These are phyloP conservation scores for Suhomyces chickasaworum DNA, from an alignment of 1,139 yeast species.

Conservation along the genomic window DNA sequence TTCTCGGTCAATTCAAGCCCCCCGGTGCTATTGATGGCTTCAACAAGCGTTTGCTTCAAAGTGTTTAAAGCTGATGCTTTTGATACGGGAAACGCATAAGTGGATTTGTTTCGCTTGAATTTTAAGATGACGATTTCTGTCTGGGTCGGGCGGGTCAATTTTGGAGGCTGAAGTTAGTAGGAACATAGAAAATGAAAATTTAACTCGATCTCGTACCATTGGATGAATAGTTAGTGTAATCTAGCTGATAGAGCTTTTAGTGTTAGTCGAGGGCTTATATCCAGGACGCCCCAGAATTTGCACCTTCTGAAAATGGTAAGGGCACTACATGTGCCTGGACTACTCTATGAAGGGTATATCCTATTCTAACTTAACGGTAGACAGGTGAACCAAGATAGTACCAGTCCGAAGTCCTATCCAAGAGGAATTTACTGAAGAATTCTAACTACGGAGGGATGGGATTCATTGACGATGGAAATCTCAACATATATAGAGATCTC, in stretches of 20 bases:
- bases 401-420: no score
- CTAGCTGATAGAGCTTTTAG: no score
- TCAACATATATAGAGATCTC: no score
- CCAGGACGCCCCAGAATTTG: no score
- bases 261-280: neutral
- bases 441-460: no score
- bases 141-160: slow-evolving; percentile 20
- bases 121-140: slow-evolving; percentile 36
- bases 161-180: slow-evolving; percentile 31
- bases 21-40: slow-evolving; percentile 49
- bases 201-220: neutral
- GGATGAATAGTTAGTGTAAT: neutral
- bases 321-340: no score
- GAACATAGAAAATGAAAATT: neutral
- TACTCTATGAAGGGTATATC: no score
- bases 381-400: no score
- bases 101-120: slow-evolving; percentile 44
- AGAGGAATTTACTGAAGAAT: no score
- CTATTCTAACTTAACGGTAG: no score
- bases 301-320: no score
- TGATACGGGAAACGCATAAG: slow-evolving; percentile 45
- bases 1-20: slow-evolving; percentile 37
- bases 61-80: slow-evolving; percentile 23
- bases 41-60: slow-evolving; percentile 35
- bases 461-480: no score